These are phyloP conservation scores for Fusarium zealandicum DNA, from an alignment of 2,329 filamentous ascomycete species.

Conservation along the genomic window DNA sequence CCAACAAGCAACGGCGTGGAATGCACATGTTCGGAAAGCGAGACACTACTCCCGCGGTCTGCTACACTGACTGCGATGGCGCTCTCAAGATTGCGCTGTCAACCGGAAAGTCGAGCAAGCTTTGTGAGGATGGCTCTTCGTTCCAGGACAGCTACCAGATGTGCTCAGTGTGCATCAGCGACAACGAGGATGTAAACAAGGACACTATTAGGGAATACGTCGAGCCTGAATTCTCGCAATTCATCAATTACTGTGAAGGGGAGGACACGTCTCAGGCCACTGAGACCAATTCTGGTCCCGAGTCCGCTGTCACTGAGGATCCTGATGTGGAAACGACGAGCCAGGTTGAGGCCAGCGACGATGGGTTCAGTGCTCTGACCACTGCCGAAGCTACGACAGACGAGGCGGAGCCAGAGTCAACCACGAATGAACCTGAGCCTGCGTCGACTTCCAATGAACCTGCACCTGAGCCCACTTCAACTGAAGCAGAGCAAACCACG, in stretches of 20 bases:
- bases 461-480: background rate
- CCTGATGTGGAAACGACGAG: conserved; percentile 36
- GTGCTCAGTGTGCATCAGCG: conserved; percentile 55
- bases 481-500: background rate
- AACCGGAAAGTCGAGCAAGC: conserved; percentile 54
- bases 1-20: conserved; percentile 26
- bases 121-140: conserved; percentile 54
- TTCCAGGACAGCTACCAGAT: conserved; percentile 49
- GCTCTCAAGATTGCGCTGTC: conserved; percentile 55
- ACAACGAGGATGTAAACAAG: conserved; percentile 38
- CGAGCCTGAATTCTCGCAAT: conserved; percentile 52
- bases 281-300: conserved; percentile 18
- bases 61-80: conserved; percentile 62
- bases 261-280: conserved; percentile 28
- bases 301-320: conserved; percentile 37
- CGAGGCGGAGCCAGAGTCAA: conserved; percentile 1
- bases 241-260: conserved; percentile 54
- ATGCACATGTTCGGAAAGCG: conserved; percentile 49
- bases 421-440: background rate
- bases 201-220: conserved; percentile 47
- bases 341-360: conserved; percentile 37
- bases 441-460: background rate
- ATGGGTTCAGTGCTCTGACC: conserved; percentile 32
- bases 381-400: conserved; percentile 11
- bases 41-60: conserved; percentile 54